Percentiles rank a stretch among this genome's conserved stretches.
Conservation (phyloP, 306 rosid genomes). For the Lathyrus tuberosus region DNA sequence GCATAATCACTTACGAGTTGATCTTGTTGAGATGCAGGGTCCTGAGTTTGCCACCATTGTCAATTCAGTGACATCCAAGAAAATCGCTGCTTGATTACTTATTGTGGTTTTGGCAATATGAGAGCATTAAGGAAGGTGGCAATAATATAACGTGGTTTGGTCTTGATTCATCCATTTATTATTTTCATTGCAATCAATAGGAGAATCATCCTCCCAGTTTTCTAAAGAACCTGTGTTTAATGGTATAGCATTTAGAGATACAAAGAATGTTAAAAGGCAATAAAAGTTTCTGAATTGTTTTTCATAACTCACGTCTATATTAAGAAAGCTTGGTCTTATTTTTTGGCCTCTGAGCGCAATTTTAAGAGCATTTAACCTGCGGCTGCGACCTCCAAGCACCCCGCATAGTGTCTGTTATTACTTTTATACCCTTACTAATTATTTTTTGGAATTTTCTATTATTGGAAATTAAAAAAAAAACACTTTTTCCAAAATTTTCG, state of each 20-base stretch:
- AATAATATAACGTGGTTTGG: slow-evolving; percentile 31
- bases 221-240: slow-evolving; percentile 45
- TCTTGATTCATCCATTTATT: slow-evolving; percentile 36
- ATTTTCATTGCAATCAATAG: slow-evolving; percentile 34
- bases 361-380: no score
- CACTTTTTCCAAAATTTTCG: no score
- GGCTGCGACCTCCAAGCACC: no score
- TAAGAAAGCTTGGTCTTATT: neutral
- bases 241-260: slow-evolving; percentile 35
- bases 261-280: slow-evolving; percentile 39
- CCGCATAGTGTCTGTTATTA: no score
- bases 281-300: slow-evolving; percentile 39
- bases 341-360: neutral
- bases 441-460: no score
- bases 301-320: slow-evolving; percentile 18
- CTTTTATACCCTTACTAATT: no score
- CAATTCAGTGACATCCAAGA: slow-evolving; percentile 90
- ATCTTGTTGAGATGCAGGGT: slow-evolving; percentile 59
- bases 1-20: slow-evolving; percentile 18
- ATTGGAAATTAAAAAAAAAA: no score
- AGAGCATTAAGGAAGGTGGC: slow-evolving; percentile 40
- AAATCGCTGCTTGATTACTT: slow-evolving; percentile 76
- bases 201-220: slow-evolving; percentile 42
- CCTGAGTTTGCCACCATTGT: slow-evolving; percentile 89
- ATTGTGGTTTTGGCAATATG: slow-evolving; percentile 40